Percentiles rank a stretch among this genome's conserved stretches.
Evolutionary conservation across 352 stramenopile genomes (phyloP).

Genomic region (Phytophthora brassicae): DNA sequence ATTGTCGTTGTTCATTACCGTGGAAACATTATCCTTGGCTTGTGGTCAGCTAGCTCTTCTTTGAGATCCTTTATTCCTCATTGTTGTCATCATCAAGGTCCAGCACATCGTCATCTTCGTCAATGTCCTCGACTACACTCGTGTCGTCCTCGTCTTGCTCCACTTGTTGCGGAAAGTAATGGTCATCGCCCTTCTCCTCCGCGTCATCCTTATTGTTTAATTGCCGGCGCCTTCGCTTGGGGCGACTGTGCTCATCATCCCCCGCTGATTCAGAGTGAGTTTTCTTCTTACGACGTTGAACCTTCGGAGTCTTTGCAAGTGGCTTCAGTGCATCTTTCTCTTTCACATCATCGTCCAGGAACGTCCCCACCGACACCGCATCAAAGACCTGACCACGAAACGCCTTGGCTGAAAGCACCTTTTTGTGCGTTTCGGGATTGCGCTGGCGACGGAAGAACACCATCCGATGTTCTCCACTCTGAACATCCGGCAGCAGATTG

Average conservation of each 20-base stretch:
- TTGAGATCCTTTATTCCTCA: slow-evolving; percentile 11
- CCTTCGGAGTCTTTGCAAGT: slow-evolving; percentile 56
- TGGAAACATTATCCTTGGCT: too few relatives aligned
- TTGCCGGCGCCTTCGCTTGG: slow-evolving; percentile 8
- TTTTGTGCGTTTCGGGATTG: slow-evolving; percentile 37
- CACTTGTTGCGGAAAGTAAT: slow-evolving; percentile 43
- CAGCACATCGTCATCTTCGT: slow-evolving; percentile 52
- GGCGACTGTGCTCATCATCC: neutral
- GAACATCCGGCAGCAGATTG: slow-evolving; percentile 48
- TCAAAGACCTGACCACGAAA: slow-evolving; percentile 67
- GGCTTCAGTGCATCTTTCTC: slow-evolving; percentile 41
- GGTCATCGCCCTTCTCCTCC: slow-evolving; percentile 45
- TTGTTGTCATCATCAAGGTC: slow-evolving; percentile 55
- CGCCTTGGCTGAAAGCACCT: slow-evolving; percentile 51
- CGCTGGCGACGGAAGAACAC: slow-evolving; percentile 68
- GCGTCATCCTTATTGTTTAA: slow-evolving; percentile 23
- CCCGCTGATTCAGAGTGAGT: slow-evolving; percentile 16
- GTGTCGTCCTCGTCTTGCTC: slow-evolving; percentile 31
- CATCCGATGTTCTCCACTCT: slow-evolving; percentile 52
- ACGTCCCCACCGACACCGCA: slow-evolving; percentile 50
- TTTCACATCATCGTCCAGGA: slow-evolving; percentile 48
- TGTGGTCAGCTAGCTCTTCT: too few relatives aligned
- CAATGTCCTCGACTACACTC: slow-evolving; percentile 42
- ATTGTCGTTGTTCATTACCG: too few relatives aligned
- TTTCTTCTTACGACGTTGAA: slow-evolving; percentile 42